Percentiles rank a stretch among this genome's conserved stretches.
These are phyloP conservation scores for Climacium dendroides DNA, from an alignment of 225 moss, liverwort and hornwort species.

Conservation along the genomic window DNA sequence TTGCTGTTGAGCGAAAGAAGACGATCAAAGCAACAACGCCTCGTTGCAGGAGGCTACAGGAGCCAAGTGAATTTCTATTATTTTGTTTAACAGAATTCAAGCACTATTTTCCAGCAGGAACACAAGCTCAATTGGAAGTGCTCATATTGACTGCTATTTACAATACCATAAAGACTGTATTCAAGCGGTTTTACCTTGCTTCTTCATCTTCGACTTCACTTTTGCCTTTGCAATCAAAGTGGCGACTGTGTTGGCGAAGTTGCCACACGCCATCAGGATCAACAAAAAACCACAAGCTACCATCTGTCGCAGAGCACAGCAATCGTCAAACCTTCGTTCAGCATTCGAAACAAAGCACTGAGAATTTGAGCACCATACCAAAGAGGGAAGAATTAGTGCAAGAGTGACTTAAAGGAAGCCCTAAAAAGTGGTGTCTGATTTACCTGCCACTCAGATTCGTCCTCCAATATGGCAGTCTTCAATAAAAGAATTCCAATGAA, in stretches of 20 bases:
- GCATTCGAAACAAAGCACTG: not conserved
- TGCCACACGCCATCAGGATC: conserved; percentile 64
- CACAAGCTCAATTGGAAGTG: not conserved
- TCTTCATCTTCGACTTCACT: conserved; percentile 90
- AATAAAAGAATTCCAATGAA: conserved; percentile 42
- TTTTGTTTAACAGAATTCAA: not conserved
- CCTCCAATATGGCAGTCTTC: conserved; percentile 53
- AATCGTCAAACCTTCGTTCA: not conserved
- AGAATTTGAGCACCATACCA: not conserved
- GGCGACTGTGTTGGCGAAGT: conserved; percentile 73
- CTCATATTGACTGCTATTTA: not conserved
- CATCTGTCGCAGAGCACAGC: not conserved
- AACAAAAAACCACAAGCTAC: not conserved
- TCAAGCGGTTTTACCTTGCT: conserved; percentile 9
- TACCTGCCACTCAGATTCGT: conserved; percentile 10
- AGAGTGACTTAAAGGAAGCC: not conserved
- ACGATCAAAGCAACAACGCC: not conserved
- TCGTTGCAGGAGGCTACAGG: not conserved
- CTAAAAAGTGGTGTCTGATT: not conserved
- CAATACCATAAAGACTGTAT: not conserved
- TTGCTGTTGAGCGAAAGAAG: not conserved
- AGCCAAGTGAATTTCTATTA: not conserved
- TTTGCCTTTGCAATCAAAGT: conserved; percentile 76
- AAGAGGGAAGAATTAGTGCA: not conserved
- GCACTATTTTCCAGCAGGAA: not conserved